Base-by-base conservation (phyloP, 1,284 basidiomycete species). In the Uromyces viciae-fabae region DNA sequence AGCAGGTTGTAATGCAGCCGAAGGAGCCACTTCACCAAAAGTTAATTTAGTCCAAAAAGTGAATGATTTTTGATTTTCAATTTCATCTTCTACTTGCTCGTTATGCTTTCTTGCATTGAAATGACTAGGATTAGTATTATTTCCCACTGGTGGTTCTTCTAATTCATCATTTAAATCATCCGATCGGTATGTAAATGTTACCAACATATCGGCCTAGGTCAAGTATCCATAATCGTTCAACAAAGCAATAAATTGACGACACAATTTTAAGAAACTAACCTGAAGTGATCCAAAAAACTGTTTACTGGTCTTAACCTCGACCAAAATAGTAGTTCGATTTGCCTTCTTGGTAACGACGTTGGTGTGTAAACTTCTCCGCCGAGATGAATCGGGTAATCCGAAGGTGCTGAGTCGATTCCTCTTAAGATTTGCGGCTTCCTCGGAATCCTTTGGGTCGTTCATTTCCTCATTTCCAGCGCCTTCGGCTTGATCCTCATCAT, bases 151-250 rank as follows among this genome's bases (percentile, higher is more conserved):
- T 89, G 89, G 36, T 56, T 76, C 72, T 42, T 81, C 73, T 69
- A 82, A 22, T 33, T 73, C 71, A 42, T 81, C 78, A 72, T 81
- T 60, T 54, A 81, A 73, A 81, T 95, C 94, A 84, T 96, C 94
- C 0, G 92, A 92, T 46, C 92, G 90, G 86, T 98, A 97, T 0
- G 94, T 95, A 85, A 94, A 97, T 5, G 93, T 91, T 0, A 97
- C 91, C 81, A 94, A 89, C 90, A 96, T 92, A 84, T 95, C 94
- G 85, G 95, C 94, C 94, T 96, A 43, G 81, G 56, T 49, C 2
- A 69, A 46, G 28, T 31, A 46, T 69, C 66, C 17, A 22, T 40
- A 22, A 43, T 15, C n/a, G 25, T 3, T 28, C 3, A 58, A 15
- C 4, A 3, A 58, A 22, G 33, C 78, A 49, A 85, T 83, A 17